Conservation (phyloP, 2,329 filamentous ascomycete genomes). For the Plectosphaerella cucumerina region DNA sequence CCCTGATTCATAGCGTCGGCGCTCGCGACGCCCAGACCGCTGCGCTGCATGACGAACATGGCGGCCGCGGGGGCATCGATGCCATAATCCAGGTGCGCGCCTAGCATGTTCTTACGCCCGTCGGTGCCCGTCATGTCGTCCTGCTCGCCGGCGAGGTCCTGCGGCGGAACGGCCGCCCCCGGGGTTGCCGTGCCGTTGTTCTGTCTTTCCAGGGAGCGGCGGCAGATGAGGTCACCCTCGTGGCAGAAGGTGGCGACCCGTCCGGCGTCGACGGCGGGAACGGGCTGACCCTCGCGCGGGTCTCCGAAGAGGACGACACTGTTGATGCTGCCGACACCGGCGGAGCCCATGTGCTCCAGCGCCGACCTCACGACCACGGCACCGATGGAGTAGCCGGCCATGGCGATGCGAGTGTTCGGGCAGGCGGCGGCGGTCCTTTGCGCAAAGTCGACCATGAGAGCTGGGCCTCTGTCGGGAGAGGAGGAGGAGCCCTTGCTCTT, state of each 20-base stretch:
- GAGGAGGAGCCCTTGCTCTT: conserved; percentile 4
- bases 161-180: too few relatives aligned
- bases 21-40: conserved; percentile 17
- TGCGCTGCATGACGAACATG: conserved; percentile 17
- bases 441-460: conserved; percentile 26
- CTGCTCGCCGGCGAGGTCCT: too few relatives aligned
- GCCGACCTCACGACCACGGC: conserved; percentile 22
- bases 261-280: conserved; percentile 16
- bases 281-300: conserved; percentile 13
- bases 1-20: conserved; percentile 17
- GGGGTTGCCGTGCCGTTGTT: too few relatives aligned
- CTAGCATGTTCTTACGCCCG: conserved; percentile 2
- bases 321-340: conserved; percentile 16
- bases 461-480: conserved; percentile 8
- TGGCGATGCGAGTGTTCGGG: conserved; percentile 17
- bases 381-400: conserved; percentile 24
- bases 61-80: conserved; percentile 12
- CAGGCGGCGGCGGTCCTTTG: conserved; percentile 22
- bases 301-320: conserved; percentile 28
- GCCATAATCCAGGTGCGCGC: conserved; percentile 12
- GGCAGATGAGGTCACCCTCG: conserved; percentile 22
- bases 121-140: too few relatives aligned
- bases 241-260: conserved; percentile 20
- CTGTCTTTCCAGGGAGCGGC: neutral
- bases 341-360: conserved; percentile 14